Percentiles rank a stretch among this genome's conserved stretches.
Conservation (phyloP, 441 rosid genomes). For the Pelargonium cotyledonis region DNA sequence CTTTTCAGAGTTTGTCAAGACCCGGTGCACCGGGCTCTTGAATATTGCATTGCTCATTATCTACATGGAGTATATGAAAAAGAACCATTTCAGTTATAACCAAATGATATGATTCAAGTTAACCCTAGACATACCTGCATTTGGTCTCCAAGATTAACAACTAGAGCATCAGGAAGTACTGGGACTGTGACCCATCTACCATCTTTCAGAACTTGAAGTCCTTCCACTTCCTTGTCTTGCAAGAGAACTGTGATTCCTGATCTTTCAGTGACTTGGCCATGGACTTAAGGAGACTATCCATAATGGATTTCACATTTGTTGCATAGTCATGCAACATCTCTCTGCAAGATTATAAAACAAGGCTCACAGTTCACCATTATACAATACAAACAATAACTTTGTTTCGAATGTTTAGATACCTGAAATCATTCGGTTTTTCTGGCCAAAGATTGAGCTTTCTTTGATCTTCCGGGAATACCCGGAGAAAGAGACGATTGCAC, state of each 20-base stretch:
- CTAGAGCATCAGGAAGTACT: conserved; percentile 18
- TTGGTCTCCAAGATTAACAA: conserved; percentile 25
- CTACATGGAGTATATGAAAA: conserved; percentile 5
- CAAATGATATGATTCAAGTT: too few species aligned
- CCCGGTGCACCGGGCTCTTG: conserved; percentile 27
- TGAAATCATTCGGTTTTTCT: conserved; percentile 16
- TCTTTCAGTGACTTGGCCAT: conserved; percentile 27
- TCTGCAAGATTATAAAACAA: conserved; percentile 9
- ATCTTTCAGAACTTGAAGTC: conserved; percentile 24
- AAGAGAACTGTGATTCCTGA: conserved; percentile 28
- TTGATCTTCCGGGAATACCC: conserved; percentile 23
- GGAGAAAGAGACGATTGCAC: conserved; percentile 25
- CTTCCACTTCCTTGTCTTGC: conserved; percentile 28
- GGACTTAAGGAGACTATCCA: conserved; percentile 23
- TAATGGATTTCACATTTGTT: conserved; percentile 10
- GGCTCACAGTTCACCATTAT: background rate
- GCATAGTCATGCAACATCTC: conserved; percentile 22
- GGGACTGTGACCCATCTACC: conserved; percentile 23
- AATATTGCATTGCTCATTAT: conserved; percentile 26
- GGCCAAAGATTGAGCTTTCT: conserved; percentile 30
- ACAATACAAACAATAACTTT: background rate
- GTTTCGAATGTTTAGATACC: background rate
- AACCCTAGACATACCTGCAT: conserved; percentile 26
- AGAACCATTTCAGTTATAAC: too few species aligned
- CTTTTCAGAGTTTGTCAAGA: conserved; percentile 10